Evolutionary conservation across 2,329 filamentous ascomycete genomes (phyloP), one percentile per base, ranked within the genome.

Genomic region (Ophiostoma quercus): DNA sequence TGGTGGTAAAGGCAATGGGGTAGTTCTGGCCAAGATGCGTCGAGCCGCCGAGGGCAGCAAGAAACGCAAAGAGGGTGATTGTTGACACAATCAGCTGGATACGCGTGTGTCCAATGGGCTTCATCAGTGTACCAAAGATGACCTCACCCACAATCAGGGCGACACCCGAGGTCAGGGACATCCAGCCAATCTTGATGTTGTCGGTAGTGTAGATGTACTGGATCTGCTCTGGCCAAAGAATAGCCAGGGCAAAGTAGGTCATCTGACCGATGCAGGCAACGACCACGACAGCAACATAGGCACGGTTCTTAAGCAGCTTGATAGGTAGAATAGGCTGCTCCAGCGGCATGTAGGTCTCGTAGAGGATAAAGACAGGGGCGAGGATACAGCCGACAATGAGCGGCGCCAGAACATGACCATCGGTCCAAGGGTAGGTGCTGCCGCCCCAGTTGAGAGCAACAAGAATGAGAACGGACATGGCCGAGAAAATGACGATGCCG

Each of bases 371-470:
- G 3, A 57, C 12, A 22, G 78, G 25, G 1, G 76, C 69, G 8
- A 70, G 72, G 16, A 74, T 67, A 66, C 73, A 68, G 43, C 76
- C 77, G n/a, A 74, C 68, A 57, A 79, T 74, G 39, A 79, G 74
- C 3, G 76, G 75, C 9, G 70, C 74, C 63, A 79, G 77, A 2
- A 77, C 76, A 71, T 75, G 71, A 6, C 72, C 77, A 0, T 79
- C 79, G n/a, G 76, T 78, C 81, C 80, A 82, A 2, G 80, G 77
- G 72, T 81, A 81, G 60, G 80, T 76, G 67, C 73, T 75, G 22
- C 81, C 81, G 25, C 80, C 81, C 75, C 80, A 83, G 32, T 80
- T 81, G 69, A 84, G 76, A 5, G 82, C 82, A 72, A 84, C 80
- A 9, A 84, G 75, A 69, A 84, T 79, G 0, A 83, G 75, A 5